phyloP scores from a whole-genome alignment of 2,329 filamentous ascomycete species.

The Metarhizium brunneum region DNA sequence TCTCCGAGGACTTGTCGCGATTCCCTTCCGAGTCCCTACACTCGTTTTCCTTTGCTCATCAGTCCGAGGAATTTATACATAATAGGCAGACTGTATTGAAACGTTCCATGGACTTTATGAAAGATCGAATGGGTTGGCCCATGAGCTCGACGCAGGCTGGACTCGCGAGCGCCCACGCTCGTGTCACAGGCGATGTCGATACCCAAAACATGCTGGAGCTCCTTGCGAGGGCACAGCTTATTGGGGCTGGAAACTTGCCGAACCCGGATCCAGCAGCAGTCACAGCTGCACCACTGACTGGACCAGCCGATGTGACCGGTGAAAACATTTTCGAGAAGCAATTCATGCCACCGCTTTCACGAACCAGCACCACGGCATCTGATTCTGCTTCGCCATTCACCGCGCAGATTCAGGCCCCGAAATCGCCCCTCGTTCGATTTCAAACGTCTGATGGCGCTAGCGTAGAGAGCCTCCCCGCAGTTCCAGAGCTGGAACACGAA shows the following conservation, averaged over 20 bases:
- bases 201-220: slow-evolving; percentile 87
- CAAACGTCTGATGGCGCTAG: slow-evolving; percentile 6
- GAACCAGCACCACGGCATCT: slow-evolving; percentile 35
- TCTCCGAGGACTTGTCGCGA: slow-evolving; percentile 79
- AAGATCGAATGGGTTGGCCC: slow-evolving; percentile 78
- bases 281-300: slow-evolving; percentile 56
- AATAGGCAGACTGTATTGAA: slow-evolving; percentile 89
- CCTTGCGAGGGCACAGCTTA: slow-evolving; percentile 69
- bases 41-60: slow-evolving; percentile 95
- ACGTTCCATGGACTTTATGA: slow-evolving; percentile 93
- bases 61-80: slow-evolving; percentile 85
- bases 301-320: slow-evolving; percentile 63
- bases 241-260: slow-evolving; percentile 56
- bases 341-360: slow-evolving; percentile 51
- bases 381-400: slow-evolving; percentile 25
- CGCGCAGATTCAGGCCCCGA: slow-evolving; percentile 10
- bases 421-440: slow-evolving; percentile 8
- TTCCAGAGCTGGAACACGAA: slow-evolving; percentile 16
- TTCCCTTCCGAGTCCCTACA: slow-evolving; percentile 95
- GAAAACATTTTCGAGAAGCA: slow-evolving; percentile 80
- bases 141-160: slow-evolving; percentile 56
- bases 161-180: slow-evolving; percentile 75
- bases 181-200: slow-evolving; percentile 73
- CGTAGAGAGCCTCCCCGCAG: slow-evolving; percentile 8
- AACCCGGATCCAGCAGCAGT: slow-evolving; percentile 31